phyloP scores from a whole-genome alignment of 495 filamentous ascomycete species.

The Thozetella sp. region DNA sequence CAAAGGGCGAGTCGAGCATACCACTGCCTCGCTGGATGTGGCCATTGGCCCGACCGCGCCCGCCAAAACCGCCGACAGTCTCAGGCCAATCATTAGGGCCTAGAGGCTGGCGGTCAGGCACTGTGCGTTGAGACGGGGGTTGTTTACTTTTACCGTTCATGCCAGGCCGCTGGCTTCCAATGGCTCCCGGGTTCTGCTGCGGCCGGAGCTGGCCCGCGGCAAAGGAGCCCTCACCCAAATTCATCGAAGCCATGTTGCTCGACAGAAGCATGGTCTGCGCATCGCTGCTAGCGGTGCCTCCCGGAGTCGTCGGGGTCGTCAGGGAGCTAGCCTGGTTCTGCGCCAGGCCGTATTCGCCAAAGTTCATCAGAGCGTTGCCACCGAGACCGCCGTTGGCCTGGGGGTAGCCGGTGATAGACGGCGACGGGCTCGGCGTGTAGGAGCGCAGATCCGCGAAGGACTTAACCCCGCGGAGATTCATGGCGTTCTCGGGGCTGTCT shows the following conservation, averaged over 20 bases:
- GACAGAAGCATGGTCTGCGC: slow-evolving; percentile 58
- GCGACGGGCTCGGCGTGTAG: slow-evolving; percentile 90
- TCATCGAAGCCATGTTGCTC: slow-evolving; percentile 54
- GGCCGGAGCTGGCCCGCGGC: slow-evolving; percentile 46
- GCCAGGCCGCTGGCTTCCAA: slow-evolving; percentile 83
- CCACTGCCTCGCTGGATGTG: slow-evolving; percentile 83
- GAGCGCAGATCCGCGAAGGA: slow-evolving; percentile 95
- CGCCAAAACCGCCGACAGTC: slow-evolving; percentile 64
- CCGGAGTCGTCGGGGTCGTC: slow-evolving; percentile 33
- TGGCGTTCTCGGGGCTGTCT: slow-evolving; percentile 70
- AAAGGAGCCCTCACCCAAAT: slow-evolving; percentile 63
- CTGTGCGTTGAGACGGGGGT: slow-evolving; percentile 47
- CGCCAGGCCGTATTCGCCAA: slow-evolving; percentile 38
- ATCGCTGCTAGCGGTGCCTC: slow-evolving; percentile 64
- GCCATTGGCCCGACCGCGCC: slow-evolving; percentile 71
- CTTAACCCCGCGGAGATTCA: slow-evolving; percentile 83
- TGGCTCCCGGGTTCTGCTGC: slow-evolving; percentile 64
- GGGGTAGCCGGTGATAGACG: slow-evolving; percentile 66
- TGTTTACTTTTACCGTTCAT: slow-evolving; percentile 55
- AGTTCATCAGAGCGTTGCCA: slow-evolving; percentile 61
- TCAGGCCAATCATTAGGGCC: slow-evolving; percentile 75
- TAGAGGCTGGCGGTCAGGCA: slow-evolving; percentile 80
- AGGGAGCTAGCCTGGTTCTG: slow-evolving; percentile 36
- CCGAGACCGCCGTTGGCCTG: slow-evolving; percentile 39
- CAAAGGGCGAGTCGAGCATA: slow-evolving; percentile 17